These are phyloP conservation scores for Hyaloscypha bicolor DNA, from an alignment of 495 filamentous ascomycete genomes.

Conservation along the genomic window DNA sequence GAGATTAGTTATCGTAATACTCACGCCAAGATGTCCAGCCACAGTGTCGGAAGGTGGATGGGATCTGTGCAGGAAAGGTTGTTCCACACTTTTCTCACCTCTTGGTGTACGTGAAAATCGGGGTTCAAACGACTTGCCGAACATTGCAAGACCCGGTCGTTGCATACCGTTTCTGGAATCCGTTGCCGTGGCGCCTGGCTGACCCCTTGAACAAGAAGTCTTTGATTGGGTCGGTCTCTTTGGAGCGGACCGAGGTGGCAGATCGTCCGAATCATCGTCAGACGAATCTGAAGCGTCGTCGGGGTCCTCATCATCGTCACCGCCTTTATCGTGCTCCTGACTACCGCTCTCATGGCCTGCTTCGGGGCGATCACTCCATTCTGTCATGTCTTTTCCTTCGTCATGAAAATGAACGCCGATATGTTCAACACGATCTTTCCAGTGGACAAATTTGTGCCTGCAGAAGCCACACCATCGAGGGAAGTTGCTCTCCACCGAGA, in stretches of 20 bases:
- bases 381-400: constrained; percentile 4
- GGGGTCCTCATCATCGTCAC: background rate
- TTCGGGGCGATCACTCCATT: background rate
- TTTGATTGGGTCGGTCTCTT: background rate
- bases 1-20: too few species aligned
- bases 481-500: background rate
- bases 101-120: too few species aligned
- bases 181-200: background rate
- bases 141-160: too few species aligned
- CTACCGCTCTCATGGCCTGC: background rate
- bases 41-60: too few species aligned
- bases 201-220: background rate
- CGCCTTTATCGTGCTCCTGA: background rate
- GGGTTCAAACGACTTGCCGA: too few species aligned
- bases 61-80: too few species aligned
- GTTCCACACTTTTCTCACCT: too few species aligned
- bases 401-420: constrained; percentile 1
- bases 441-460: background rate
- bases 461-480: constrained; percentile 7
- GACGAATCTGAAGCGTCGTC: background rate
- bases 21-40: too few species aligned
- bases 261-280: background rate
- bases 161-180: background rate
- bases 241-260: background rate
- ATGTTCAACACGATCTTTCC: constrained; percentile 6